phyloP scores from a whole-genome alignment of 2,329 filamentous ascomycete species.

The Hypoxylon sp. region DNA sequence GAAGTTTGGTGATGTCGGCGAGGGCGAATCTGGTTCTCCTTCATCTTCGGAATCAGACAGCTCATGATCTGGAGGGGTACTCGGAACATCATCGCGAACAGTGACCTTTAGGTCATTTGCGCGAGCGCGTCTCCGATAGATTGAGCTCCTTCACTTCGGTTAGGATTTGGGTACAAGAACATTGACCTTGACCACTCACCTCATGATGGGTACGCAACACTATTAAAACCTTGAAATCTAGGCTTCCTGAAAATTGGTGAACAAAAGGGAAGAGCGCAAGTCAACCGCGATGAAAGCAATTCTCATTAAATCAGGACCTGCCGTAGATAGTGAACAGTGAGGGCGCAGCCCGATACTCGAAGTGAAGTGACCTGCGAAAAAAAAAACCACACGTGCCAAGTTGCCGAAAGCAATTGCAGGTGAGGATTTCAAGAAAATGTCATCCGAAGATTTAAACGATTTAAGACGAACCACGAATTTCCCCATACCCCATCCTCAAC shows the following conservation, averaged over 20 bases:
- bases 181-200: conserved; percentile 19
- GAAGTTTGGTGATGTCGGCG: conserved; percentile 32
- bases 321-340: conserved; percentile 39
- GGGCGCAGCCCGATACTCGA: conserved; percentile 40
- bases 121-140: conserved; percentile 35
- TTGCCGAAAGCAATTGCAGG: conserved; percentile 28
- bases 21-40: conserved; percentile 36
- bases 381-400: conserved; percentile 32
- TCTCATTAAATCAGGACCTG: conserved; percentile 39
- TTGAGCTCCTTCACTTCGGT: conserved; percentile 29
- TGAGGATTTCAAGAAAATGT: conserved; percentile 24
- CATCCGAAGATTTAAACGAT: conserved; percentile 3
- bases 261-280: conserved; percentile 29
- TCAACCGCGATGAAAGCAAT: conserved; percentile 30
- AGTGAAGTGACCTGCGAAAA: conserved; percentile 37
- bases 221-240: conserved; percentile 36
- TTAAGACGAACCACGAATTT: conserved; percentile 15
- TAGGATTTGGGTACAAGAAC: conserved; percentile 13
- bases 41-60: conserved; percentile 29
- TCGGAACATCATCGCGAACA: conserved; percentile 30
- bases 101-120: conserved; percentile 33
- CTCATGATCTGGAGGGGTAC: conserved; percentile 24
- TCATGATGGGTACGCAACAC: conserved; percentile 38
- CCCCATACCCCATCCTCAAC: conserved; percentile 11
- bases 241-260: conserved; percentile 18